These are phyloP conservation scores for Blastocystis sp. DNA, from an alignment of 352 stramenopile genomes.

Conservation along the genomic window DNA sequence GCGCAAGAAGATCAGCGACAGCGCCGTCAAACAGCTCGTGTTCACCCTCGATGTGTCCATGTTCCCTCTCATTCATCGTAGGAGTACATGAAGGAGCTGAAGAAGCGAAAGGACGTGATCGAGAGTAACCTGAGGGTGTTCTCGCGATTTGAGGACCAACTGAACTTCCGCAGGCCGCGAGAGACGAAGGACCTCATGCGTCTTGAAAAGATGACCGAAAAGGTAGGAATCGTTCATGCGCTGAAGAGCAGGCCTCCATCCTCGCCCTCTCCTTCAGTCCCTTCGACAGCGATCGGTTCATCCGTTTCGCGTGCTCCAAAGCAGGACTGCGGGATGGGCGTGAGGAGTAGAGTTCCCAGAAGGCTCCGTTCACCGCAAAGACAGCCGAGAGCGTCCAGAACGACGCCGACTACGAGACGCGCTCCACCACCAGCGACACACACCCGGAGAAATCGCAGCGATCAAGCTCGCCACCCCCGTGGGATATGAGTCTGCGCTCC, in stretches of 20 bases:
- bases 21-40: not conserved
- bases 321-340: too few relatives aligned
- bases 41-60: not conserved
- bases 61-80: not conserved
- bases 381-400: too few relatives aligned
- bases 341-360: too few relatives aligned
- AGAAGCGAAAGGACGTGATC: slow-evolving; percentile 19
- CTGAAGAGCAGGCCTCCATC: not conserved
- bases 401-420: too few relatives aligned
- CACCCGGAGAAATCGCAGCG: too few relatives aligned
- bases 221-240: not conserved
- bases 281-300: not conserved
- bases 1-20: not conserved
- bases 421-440: too few relatives aligned
- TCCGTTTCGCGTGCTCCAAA: not conserved
- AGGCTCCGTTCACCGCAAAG: too few relatives aligned
- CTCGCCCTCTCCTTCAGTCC: not conserved
- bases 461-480: not conserved
- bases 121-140: slow-evolving; percentile 8
- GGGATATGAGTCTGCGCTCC: not conserved
- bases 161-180: slow-evolving; percentile 21
- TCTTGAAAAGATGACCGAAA: slow-evolving; percentile 1
- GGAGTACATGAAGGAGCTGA: slow-evolving; percentile 27
- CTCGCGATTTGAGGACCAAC: slow-evolving; percentile 35
- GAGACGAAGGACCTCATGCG: slow-evolving; percentile 14